A percentile compares a stretch with the other conserved stretches of the same genome.
phyloP scores from a whole-genome alignment of 2,329 filamentous ascomycete species.

The Aspergillus hortae region DNA sequence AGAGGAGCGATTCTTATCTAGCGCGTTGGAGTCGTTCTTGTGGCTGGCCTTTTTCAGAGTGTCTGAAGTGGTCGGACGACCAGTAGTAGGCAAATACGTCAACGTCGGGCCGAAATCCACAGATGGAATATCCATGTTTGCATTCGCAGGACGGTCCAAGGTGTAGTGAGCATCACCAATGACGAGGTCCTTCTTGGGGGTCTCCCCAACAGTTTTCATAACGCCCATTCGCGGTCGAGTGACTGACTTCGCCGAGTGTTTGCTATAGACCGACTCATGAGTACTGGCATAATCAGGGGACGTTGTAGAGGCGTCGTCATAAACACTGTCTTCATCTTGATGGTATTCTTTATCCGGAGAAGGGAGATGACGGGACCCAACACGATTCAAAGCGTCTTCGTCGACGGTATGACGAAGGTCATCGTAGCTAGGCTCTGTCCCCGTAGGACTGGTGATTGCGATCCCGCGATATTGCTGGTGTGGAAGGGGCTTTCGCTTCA shows the following conservation, averaged over 20 bases:
- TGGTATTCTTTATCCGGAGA: slow-evolving; percentile 23
- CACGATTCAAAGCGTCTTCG: slow-evolving; percentile 50
- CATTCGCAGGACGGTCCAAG: slow-evolving; percentile 27
- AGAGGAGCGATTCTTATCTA: slow-evolving; percentile 25
- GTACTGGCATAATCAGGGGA: slow-evolving; percentile 79
- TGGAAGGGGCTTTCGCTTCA: slow-evolving; percentile 53
- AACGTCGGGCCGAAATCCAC: slow-evolving; percentile 86
- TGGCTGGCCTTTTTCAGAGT: slow-evolving; percentile 43
- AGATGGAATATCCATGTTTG: slow-evolving; percentile 60
- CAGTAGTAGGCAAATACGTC: slow-evolving; percentile 58
- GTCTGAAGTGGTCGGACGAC: slow-evolving; percentile 55
- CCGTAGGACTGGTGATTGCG: slow-evolving; percentile 18
- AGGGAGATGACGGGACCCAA: slow-evolving; percentile 32
- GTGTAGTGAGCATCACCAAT: slow-evolving; percentile 47
- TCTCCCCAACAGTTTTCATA: slow-evolving; percentile 69
- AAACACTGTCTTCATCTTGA: slow-evolving; percentile 42
- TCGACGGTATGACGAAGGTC: slow-evolving; percentile 43
- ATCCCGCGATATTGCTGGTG: slow-evolving; percentile 24
- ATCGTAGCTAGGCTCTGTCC: slow-evolving; percentile 36
- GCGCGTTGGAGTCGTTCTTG: slow-evolving; percentile 29
- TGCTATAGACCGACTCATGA: slow-evolving; percentile 49
- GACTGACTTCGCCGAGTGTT: slow-evolving; percentile 36
- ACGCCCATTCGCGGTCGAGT: slow-evolving; percentile 71
- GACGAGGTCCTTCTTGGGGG: slow-evolving; percentile 41
- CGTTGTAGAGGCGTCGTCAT: slow-evolving; percentile 60